Percentiles rank a stretch among this genome's conserved stretches.
phyloP scores from a whole-genome alignment of 441 rosid genomes.

The Bruguiera hainesii region DNA sequence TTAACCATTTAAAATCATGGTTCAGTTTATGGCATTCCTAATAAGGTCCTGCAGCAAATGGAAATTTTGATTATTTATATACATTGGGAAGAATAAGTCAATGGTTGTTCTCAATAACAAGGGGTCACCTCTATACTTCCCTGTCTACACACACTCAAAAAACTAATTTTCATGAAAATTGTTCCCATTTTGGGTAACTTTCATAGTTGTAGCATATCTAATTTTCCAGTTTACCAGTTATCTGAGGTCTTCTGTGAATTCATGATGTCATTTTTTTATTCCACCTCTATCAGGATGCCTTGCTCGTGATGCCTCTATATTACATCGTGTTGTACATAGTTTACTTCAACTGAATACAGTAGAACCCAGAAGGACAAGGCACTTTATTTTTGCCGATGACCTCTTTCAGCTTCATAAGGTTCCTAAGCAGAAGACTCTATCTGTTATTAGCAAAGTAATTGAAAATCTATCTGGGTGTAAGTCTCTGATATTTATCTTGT shows the following conservation, averaged over 20 bases:
- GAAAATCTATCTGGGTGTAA: constrained; percentile 89
- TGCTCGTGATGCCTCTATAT: constrained; percentile 72
- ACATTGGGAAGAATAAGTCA: too few relatives aligned
- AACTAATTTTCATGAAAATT: not conserved
- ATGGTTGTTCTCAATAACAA: too few relatives aligned
- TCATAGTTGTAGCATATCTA: not conserved
- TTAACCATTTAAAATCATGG: too few relatives aligned
- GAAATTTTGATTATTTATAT: too few relatives aligned
- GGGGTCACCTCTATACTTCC: too few relatives aligned
- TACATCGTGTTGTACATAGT: constrained; percentile 67
- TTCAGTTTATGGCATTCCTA: too few relatives aligned
- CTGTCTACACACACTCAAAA: too few relatives aligned
- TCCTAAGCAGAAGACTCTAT: constrained; percentile 64
- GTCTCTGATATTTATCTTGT: constrained; percentile 27
- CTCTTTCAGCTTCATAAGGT: constrained; percentile 80
- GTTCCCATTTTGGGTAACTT: not conserved
- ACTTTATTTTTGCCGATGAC: constrained; percentile 77
- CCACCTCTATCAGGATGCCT: constrained; percentile 59
- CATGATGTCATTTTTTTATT: constrained; percentile 9
- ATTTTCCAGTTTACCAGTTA: constrained; percentile 6
- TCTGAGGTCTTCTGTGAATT: constrained; percentile 16
- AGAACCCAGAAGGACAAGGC: constrained; percentile 56
- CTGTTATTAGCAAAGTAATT: constrained; percentile 66
- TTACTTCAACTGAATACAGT: constrained; percentile 59
- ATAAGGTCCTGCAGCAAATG: too few relatives aligned